phyloP scores from a whole-genome alignment of 2,329 filamentous ascomycete genomes.

The Fusarium annulatum region DNA sequence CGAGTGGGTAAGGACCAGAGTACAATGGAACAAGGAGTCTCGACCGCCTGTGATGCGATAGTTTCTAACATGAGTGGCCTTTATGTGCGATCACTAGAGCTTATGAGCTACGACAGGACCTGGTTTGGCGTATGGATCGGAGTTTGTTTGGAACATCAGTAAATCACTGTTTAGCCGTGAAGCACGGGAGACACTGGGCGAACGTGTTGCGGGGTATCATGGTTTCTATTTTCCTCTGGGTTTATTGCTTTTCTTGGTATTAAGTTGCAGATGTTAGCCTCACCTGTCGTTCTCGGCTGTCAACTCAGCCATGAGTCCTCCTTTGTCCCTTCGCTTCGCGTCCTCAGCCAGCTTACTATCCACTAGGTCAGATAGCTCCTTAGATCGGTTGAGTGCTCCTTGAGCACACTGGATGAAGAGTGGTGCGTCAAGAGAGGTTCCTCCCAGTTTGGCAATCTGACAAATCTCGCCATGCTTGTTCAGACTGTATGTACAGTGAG shows the following conservation, averaged over 20 bases:
- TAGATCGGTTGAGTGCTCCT: conserved; percentile 80
- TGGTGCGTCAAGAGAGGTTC: conserved; percentile 82
- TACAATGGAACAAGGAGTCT: conserved; percentile 96
- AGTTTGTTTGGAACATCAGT: conserved; percentile 26
- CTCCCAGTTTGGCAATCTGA: conserved; percentile 90
- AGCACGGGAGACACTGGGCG: conserved; percentile 26
- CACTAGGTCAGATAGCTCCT: conserved; percentile 80
- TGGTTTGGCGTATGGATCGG: conserved; percentile 36
- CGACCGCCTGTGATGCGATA: conserved; percentile 93
- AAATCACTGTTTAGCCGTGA: conserved; percentile 24
- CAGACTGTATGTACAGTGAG: conserved; percentile 82
- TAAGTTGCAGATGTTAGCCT: conserved; percentile 30
- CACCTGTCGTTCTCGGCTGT: conserved; percentile 85
- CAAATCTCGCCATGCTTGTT: conserved; percentile 92
- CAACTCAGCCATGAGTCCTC: conserved; percentile 80
- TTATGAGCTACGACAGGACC: conserved; percentile 33
- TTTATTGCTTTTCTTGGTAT: conserved; percentile 27
- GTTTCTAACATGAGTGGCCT: conserved; percentile 38
- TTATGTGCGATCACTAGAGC: conserved; percentile 17
- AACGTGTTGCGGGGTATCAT: conserved; percentile 46
- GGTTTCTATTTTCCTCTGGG: conserved; percentile 39
- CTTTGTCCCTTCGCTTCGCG: conserved; percentile 79
- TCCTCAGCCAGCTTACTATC: conserved; percentile 81
- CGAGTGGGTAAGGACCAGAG: conserved; percentile 93
- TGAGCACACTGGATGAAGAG: conserved; percentile 80